These are phyloP conservation scores for Auricularia sp. DNA, from an alignment of 768 basidiomycete genomes.

Conservation along the genomic window DNA sequence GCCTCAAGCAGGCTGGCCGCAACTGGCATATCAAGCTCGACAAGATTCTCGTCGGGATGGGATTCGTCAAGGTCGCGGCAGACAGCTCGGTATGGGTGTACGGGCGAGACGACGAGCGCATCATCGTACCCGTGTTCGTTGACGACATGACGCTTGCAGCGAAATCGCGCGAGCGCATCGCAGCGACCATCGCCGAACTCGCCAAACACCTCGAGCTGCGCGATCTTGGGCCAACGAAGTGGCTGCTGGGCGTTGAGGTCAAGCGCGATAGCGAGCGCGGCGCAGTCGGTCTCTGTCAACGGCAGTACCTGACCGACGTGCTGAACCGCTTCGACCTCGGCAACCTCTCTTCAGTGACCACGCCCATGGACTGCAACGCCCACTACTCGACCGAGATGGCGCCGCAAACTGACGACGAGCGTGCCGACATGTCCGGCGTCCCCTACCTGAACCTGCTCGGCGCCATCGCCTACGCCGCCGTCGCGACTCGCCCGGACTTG, in stretches of 20 bases:
- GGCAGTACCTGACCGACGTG: conserved; percentile 12
- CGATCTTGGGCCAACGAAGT: conserved; percentile 10
- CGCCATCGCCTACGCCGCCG: background rate
- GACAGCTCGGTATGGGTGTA: conserved; percentile 19
- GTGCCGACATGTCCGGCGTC: background rate
- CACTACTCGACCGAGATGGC: conserved; percentile 7
- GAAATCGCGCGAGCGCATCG: background rate
- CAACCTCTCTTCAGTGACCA: conserved; percentile 8
- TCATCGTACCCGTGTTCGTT: conserved; percentile 21
- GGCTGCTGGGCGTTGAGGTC: conserved; percentile 18
- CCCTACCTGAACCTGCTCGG: background rate
- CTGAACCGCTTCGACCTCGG: conserved; percentile 9
- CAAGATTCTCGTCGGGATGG: conserved; percentile 12
- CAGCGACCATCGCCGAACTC: background rate
- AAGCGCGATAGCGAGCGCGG: conserved; percentile 5
- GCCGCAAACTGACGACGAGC: conserved; percentile 15
- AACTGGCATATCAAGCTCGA: conserved; percentile 24
- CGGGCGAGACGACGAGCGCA: background rate
- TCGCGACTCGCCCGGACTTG: background rate
- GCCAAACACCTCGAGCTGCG: background rate
- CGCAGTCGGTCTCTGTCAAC: conserved; percentile 10
- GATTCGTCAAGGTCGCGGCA: conserved; percentile 10
- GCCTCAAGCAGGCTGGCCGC: conserved; percentile 18
- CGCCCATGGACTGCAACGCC: conserved; percentile 12
- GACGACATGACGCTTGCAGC: conserved; percentile 20